These are phyloP conservation scores for Termitomyces sp. DNA, from an alignment of 768 basidiomycete species.

Conservation along the genomic window DNA sequence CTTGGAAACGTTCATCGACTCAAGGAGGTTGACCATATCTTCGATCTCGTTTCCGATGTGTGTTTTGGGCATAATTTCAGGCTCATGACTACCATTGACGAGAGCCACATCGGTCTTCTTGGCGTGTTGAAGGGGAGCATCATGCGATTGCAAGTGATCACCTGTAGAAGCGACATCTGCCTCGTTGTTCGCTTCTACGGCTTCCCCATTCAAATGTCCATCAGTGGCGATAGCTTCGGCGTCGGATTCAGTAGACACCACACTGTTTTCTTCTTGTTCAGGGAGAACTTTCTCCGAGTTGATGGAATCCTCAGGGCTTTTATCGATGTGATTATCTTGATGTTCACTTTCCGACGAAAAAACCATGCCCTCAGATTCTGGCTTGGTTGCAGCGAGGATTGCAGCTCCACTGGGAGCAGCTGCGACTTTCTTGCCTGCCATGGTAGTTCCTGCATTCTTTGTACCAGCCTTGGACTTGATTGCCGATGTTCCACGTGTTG, in stretches of 20 bases:
- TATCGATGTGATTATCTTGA: conserved; percentile 2
- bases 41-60: conserved; percentile 43
- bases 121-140: neutral
- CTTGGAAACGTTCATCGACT: conserved; percentile 36
- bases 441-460: conserved; percentile 1
- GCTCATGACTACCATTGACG: conserved; percentile 12
- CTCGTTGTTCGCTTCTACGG: neutral
- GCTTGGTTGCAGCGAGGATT: neutral
- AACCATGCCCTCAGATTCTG: conserved; percentile 5
- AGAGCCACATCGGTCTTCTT: conserved; percentile 3
- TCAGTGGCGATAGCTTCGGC: neutral
- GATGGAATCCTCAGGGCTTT: neutral
- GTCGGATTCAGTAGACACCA: neutral
- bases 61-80: conserved; percentile 6
- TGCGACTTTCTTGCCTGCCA: conserved; percentile 19
- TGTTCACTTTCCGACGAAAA: conserved; percentile 7
- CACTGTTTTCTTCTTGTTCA: neutral
- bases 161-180: neutral
- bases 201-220: neutral
- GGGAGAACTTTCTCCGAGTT: neutral
- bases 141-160: conserved; percentile 1
- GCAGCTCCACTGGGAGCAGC: conserved; percentile 15
- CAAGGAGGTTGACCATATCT: conserved; percentile 63
- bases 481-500: conserved; percentile 21
- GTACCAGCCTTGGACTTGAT: conserved; percentile 15